Conservation (phyloP, 2,329 filamentous ascomycete species). For the Capronia coronata region DNA sequence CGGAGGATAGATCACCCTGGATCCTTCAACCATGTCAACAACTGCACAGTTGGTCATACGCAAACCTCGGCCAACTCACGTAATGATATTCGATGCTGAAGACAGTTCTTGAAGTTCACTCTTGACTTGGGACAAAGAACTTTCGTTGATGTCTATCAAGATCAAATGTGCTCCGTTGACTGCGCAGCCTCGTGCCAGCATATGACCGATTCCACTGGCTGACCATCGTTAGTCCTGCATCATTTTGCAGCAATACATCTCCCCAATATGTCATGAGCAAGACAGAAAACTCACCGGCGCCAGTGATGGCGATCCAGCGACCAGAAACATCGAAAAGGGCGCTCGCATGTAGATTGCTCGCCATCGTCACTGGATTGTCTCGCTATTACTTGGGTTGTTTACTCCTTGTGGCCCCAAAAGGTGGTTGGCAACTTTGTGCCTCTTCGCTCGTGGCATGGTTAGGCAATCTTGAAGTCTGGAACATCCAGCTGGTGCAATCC, state of each 20-base stretch:
- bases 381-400: too few relatives aligned
- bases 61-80: too few relatives aligned
- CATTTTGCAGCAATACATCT: not conserved
- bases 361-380: too few relatives aligned
- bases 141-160: constrained; percentile 14
- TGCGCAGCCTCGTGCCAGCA: constrained; percentile 19
- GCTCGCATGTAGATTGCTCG: not conserved
- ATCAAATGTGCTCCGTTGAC: constrained; percentile 24
- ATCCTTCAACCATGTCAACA: constrained; percentile 10
- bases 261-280: not conserved
- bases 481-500: too few relatives aligned
- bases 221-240: not conserved
- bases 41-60: too few relatives aligned
- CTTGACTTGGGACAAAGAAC: constrained; percentile 8
- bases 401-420: too few relatives aligned
- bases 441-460: too few relatives aligned
- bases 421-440: too few relatives aligned
- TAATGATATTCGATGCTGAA: not conserved
- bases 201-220: constrained; percentile 24
- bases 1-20: constrained; percentile 15
- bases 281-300: constrained; percentile 5
- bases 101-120: constrained; percentile 9
- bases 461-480: too few relatives aligned
- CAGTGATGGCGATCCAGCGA: constrained; percentile 13
- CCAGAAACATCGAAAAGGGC: not conserved